A percentile compares a stretch with the other conserved stretches of the same genome.
Evolutionary conservation across 164 flowering plant genomes (phyloP).

Genomic region (Litsea cubeba): DNA sequence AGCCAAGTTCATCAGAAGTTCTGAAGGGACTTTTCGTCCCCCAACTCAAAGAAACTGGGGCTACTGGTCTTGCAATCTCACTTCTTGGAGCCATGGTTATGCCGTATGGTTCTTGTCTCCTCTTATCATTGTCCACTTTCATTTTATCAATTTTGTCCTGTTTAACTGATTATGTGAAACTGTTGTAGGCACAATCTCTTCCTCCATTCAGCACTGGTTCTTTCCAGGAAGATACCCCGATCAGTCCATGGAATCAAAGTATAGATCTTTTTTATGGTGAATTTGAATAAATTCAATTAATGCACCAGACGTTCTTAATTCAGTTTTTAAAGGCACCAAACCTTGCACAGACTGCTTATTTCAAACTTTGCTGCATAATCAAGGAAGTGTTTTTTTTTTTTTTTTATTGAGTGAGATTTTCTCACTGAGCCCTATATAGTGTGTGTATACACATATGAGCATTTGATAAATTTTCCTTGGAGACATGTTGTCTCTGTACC

Average conservation of each 20-base stretch:
- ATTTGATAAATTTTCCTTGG: neutral
- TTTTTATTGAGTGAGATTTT: neutral
- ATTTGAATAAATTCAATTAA: neutral
- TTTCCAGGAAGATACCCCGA: conserved; percentile 67
- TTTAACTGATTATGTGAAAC: neutral
- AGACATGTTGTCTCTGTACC: neutral
- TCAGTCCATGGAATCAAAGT: conserved; percentile 78
- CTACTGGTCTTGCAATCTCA: conserved; percentile 81
- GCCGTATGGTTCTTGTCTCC: conserved; percentile 56
- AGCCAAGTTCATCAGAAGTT: conserved; percentile 66
- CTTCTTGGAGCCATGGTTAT: conserved; percentile 95
- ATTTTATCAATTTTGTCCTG: neutral
- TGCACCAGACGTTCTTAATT: no score
- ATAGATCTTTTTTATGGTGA: conserved; percentile 15
- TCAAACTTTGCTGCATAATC: neutral
- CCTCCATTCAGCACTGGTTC: conserved; percentile 91
- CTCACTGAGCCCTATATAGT: neutral
- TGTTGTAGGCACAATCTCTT: conserved; percentile 76
- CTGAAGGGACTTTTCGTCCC: conserved; percentile 83
- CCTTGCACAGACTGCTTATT: neutral
- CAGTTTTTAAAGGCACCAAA: neutral
- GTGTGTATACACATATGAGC: no score
- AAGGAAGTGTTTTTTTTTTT: neutral
- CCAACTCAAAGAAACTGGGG: conserved; percentile 76
- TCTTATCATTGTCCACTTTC: neutral